Base-by-base conservation (phyloP, 805 yeast genomes). In the Kuraishia borneana region DNA sequence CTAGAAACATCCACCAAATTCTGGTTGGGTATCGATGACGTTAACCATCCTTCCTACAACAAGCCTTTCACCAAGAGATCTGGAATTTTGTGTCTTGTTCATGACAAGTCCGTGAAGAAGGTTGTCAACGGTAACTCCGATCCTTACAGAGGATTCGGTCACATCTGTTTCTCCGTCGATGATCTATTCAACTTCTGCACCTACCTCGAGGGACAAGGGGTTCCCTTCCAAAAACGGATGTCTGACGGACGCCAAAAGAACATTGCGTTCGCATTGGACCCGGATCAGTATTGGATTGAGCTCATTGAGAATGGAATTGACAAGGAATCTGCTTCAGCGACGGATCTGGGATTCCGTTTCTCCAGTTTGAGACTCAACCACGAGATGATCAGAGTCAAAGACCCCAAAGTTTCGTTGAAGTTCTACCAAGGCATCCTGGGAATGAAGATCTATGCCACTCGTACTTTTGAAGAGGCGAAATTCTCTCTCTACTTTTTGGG, bases 271-370 rank as follows among this genome's bases (percentile, higher is more conserved):
- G 94, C 80, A 5, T 70, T 88, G 45, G 98, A 92, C 50, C 96
- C 97, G 5, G 89, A 89, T 58, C 92, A 92, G 47, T 92, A 92
- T 62, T 89, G 98, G 98, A 72, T 89, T 48, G 98, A 89, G 65
- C 61, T 89, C 49, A 72, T 89, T 44, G 76, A 75, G 48, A 77
- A 71, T 45, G 65, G 60, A 14, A 43, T 61, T 26, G 53, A 56
- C 39, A 67, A 69, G 47, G 40, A 44, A 9, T 69, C 61, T 18
- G 61, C 47, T 20, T 25, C 28, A 6, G 52, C 44, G 19, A 58
- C 76, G 16, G 62, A 64, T 38, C 33, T 41, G 2, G 28, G 28
- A 25, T 25, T 25, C 16, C 12, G 28, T 8, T 16, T 25, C 13
- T 34, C 55, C 5, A 56, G 66, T 13, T 67, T 69, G 51, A 63